Base-by-base conservation (phyloP, 2,329 filamentous ascomycete genomes). In the Coniochaeta sp. region DNA sequence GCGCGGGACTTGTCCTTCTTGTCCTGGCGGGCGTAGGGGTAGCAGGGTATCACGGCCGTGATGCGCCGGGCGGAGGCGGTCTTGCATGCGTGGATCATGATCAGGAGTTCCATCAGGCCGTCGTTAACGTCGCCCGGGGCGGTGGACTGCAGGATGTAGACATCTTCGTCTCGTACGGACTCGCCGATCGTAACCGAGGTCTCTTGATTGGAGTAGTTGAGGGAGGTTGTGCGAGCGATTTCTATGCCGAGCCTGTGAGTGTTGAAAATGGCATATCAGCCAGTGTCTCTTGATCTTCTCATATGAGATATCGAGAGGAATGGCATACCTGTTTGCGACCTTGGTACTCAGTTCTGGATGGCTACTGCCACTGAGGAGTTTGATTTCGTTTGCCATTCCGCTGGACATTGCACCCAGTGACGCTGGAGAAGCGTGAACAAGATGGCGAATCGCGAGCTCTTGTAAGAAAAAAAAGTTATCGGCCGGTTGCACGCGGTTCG, bases 51-150 rank as follows among this genome's bases (percentile, higher is more conserved):
- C 65, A 97, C 91, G 64, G 92, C 93, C 24, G 93, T 97, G 77
- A 98, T 96, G 65, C 93, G 90, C 65, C 93, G 87, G 14, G 93
- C 93, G 38, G 87, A 90, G 47, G 89, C 89, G 26, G 88, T 90
- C 31, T 62, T 40, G 56, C 56, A 58, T 36, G 56, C 56, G 36
- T 58, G 56, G 38, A 58, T 58, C 56, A 58, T 58, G 38, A 58
- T 58, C 9, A 58, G 36, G 34, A 84, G 85, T 77, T 99, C 93
- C 93, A 99, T 98, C 62, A 99, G 84, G 57, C 92, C 92, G 74
- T 98, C 93, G 77, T 99, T 99, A 79, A 98, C 96, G 72, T 97
- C 93, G 73, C 93, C 93, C 1, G 93, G 93, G 44, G 90, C 89
- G 56, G 95, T 96, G 26, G 93, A 96, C 77, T 98, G 93, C 62